A percentile compares a stretch with the other conserved stretches of the same genome.
Evolutionary conservation across 139 green algal species (phyloP).

Genomic region (Closterium sp.): DNA sequence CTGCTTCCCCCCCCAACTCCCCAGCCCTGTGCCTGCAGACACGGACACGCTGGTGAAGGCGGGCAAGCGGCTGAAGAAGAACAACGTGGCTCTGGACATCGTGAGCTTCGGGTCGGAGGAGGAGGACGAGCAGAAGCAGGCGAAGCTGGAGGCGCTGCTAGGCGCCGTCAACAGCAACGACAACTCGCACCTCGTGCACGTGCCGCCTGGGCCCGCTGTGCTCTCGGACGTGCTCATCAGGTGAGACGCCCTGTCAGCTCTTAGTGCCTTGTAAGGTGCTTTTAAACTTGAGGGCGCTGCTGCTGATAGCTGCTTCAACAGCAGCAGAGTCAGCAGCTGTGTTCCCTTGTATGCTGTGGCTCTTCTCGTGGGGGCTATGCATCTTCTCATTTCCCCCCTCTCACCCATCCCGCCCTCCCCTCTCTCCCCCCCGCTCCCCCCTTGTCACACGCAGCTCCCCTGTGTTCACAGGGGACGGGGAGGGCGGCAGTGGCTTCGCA

Average conservation of each 20-base stretch:
- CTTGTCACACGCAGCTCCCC: constrained; percentile 62
- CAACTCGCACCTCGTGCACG: constrained; percentile 89
- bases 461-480: constrained; percentile 77
- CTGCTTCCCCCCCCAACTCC: neutral
- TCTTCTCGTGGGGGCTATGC: no score
- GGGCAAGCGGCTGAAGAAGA: constrained; percentile 99
- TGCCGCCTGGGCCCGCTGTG: constrained; percentile 65
- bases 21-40: constrained; percentile 71
- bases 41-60: constrained; percentile 83
- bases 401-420: no score
- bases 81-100: constrained; percentile 98
- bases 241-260: neutral
- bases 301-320: no score
- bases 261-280: no score
- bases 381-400: no score
- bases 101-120: constrained; percentile 76
- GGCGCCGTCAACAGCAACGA: constrained; percentile 89
- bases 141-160: constrained; percentile 90
- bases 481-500: constrained; percentile 61
- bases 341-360: no score
- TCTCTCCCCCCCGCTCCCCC: neutral
- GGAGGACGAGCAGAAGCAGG: constrained; percentile 59
- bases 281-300: no score
- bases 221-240: constrained; percentile 72
- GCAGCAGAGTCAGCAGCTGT: no score